phyloP scores from a whole-genome alignment of 305 asterid species.

The Fraxinus velutina region DNA sequence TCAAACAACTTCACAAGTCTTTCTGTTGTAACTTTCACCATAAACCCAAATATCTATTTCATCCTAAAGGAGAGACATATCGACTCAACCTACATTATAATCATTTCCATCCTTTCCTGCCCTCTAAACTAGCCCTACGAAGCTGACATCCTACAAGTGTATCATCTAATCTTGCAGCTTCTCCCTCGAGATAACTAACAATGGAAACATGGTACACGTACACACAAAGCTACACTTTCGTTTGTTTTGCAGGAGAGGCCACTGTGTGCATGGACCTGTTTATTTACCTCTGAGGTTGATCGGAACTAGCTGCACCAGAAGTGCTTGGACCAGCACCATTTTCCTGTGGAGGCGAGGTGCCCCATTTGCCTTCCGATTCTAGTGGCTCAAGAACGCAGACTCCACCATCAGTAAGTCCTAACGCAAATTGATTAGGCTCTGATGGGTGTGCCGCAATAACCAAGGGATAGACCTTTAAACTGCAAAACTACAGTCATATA shows the following conservation, averaged over 20 bases:
- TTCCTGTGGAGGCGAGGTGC: slow-evolving; percentile 15
- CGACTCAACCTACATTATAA: background rate
- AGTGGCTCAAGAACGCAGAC: slow-evolving; percentile 17
- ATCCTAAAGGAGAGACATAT: background rate
- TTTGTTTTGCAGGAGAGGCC: background rate
- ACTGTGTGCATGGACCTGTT: background rate
- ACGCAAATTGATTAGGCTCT: slow-evolving; percentile 20
- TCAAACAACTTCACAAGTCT: background rate
- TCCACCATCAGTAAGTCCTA: slow-evolving; percentile 23
- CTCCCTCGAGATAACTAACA: background rate
- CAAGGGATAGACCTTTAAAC: slow-evolving; percentile 26
- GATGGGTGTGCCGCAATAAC: slow-evolving; percentile 25
- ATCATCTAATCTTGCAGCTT: background rate
- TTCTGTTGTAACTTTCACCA: background rate
- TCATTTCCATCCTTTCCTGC: background rate
- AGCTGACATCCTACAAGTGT: background rate
- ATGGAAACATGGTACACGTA: background rate
- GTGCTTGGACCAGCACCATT: slow-evolving; percentile 13
- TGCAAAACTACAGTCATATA: slow-evolving; percentile 20
- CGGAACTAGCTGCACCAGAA: slow-evolving; percentile 3
- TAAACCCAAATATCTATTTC: background rate
- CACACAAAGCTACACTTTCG: background rate
- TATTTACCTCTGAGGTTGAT: slow-evolving; percentile 2
- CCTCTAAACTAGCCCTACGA: background rate
- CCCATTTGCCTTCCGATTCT: slow-evolving; percentile 24